phyloP scores from a whole-genome alignment of 139 green algal species.

The Closterium sp. region DNA sequence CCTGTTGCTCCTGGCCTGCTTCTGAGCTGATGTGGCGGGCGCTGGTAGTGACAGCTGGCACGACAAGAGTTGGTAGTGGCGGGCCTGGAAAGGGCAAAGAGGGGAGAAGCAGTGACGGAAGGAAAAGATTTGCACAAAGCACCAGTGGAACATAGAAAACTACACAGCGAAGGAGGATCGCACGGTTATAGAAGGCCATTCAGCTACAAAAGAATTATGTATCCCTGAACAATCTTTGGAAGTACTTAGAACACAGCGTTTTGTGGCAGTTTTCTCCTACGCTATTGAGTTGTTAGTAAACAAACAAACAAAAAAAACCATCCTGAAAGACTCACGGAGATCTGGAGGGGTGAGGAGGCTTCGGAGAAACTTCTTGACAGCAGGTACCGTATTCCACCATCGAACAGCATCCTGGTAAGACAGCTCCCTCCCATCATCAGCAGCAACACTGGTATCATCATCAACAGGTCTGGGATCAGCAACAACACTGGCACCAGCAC shows the following conservation, averaged over 20 bases:
- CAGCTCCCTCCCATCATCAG: background rate
- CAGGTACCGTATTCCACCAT: background rate
- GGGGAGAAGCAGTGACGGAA: background rate
- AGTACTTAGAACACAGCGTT: no score
- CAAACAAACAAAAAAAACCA: no score
- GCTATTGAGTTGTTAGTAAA: no score
- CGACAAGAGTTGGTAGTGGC: background rate
- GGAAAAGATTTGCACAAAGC: background rate
- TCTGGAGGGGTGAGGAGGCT: background rate
- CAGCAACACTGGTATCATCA: background rate
- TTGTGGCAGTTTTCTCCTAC: no score
- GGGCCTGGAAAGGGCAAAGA: background rate
- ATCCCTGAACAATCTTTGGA: no score
- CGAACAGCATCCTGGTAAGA: background rate
- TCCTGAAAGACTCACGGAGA: background rate
- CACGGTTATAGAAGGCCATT: no score
- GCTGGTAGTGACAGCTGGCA: slow-evolving; percentile 81
- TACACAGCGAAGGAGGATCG: no score
- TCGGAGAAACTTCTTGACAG: background rate
- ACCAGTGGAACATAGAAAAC: background rate
- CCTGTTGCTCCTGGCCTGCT: background rate
- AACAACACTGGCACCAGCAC: background rate
- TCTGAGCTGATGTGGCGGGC: slow-evolving; percentile 68
- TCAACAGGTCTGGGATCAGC: no score
- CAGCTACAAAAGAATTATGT: no score